A percentile compares a stretch with the other conserved stretches of the same genome.
Conservation (phyloP, 2,329 filamentous ascomycete genomes). For the Ceratocystis harringtonii region DNA sequence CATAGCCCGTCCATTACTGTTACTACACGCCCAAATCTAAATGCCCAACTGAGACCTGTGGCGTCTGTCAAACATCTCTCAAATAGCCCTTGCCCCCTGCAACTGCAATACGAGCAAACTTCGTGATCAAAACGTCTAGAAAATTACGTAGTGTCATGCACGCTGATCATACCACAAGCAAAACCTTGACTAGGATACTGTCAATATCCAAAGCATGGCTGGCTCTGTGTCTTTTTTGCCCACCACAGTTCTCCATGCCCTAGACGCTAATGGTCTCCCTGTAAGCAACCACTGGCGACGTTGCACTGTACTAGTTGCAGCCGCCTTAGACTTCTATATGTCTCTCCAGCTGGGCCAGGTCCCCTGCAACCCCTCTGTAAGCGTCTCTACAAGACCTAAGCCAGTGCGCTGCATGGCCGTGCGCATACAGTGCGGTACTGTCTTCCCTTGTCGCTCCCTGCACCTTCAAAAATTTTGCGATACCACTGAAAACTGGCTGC, state of each 20-base stretch:
- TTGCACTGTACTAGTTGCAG: background rate
- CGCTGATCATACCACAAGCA: background rate
- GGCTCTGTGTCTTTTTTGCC: background rate
- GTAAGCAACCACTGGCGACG: background rate
- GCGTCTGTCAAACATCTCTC: background rate
- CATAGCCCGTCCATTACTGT: background rate
- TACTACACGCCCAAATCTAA: background rate
- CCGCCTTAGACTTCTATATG: background rate
- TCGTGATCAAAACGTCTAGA: background rate
- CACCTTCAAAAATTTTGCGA: conserved; percentile 16
- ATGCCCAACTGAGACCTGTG: background rate
- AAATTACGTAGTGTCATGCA: background rate
- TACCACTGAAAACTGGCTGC: background rate
- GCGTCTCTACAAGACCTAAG: background rate
- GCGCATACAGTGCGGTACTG: background rate
- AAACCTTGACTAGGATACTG: background rate
- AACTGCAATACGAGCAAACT: background rate
- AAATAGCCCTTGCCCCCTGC: background rate
- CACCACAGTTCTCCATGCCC: background rate
- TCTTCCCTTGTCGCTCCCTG: background rate
- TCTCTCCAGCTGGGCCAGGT: background rate
- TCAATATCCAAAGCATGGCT: background rate
- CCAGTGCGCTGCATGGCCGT: background rate
- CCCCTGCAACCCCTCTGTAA: background rate
- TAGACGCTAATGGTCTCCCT: background rate